Conservation (phyloP, 169 alveolate genomes). For the Cryptosporidium ryanae region DNA sequence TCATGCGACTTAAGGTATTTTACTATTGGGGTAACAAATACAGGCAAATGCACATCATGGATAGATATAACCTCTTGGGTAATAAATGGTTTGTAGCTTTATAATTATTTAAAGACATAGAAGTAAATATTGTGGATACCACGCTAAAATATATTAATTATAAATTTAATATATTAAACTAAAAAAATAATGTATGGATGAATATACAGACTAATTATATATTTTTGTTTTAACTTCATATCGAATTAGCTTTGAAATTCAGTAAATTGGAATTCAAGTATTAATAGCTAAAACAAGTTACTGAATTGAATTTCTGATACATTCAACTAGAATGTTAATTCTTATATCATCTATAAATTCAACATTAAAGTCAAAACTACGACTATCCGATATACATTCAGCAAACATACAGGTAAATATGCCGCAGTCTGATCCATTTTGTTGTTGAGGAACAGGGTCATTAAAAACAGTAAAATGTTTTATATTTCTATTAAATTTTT, state of each 20-base stretch:
- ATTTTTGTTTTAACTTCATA: too few relatives aligned
- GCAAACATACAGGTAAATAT: conserved; percentile 90
- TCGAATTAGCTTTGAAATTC: too few relatives aligned
- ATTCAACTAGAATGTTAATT: conserved; percentile 35
- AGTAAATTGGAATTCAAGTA: too few relatives aligned
- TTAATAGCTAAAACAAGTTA: neutral
- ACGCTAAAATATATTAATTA: too few relatives aligned
- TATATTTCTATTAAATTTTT: conserved; percentile 3
- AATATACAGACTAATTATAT: too few relatives aligned
- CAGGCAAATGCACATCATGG: conserved; percentile 42
- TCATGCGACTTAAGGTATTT: conserved; percentile 41
- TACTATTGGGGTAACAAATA: conserved; percentile 29
- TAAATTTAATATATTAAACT: too few relatives aligned
- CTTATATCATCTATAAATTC: conserved; percentile 18
- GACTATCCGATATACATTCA: conserved; percentile 84
- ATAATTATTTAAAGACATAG: neutral
- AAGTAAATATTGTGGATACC: too few relatives aligned
- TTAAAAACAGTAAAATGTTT: conserved; percentile 17
- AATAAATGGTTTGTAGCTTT: neutral
- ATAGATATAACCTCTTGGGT: conserved; percentile 31
- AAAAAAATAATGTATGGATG: neutral
- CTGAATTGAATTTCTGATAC: conserved; percentile 21
- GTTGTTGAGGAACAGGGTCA: conserved; percentile 83
- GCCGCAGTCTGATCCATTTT: conserved; percentile 90
- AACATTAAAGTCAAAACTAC: conserved; percentile 83